A percentile compares a stretch with the other conserved stretches of the same genome.
phyloP scores from a whole-genome alignment of 139 green algal species.

The Klebsormidium nitens region DNA sequence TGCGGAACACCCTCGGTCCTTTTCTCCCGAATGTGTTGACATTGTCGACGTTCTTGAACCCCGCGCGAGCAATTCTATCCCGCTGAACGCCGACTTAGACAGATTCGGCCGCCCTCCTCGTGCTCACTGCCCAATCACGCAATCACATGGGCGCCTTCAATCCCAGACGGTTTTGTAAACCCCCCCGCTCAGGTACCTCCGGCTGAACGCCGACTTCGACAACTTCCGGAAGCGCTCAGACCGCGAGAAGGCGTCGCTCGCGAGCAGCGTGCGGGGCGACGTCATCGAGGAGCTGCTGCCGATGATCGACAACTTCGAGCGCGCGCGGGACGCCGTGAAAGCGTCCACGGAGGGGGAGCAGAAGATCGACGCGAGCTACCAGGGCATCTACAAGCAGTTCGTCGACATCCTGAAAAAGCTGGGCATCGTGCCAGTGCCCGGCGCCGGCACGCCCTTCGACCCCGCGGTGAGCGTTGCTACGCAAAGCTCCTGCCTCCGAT shows the following conservation, averaged over 20 bases:
- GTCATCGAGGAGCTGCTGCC: slow-evolving; percentile 76
- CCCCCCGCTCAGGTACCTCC: slow-evolving; percentile 77
- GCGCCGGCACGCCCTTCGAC: slow-evolving; percentile 83
- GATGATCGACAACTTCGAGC: slow-evolving; percentile 95
- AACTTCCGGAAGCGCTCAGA: slow-evolving; percentile 90
- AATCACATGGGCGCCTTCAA: no score
- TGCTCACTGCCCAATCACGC: no score
- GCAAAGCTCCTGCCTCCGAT: no score
- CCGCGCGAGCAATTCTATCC: no score
- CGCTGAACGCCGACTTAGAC: no score
- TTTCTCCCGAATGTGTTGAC: no score
- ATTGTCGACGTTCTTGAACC: no score
- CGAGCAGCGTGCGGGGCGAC: slow-evolving; percentile 55
- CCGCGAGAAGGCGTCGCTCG: slow-evolving; percentile 69
- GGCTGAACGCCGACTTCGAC: slow-evolving; percentile 96
- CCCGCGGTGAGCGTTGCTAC: slow-evolving; percentile 61
- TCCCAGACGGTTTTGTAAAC: no score
- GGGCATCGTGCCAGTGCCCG: slow-evolving; percentile 76
- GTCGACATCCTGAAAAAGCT: slow-evolving; percentile 79
- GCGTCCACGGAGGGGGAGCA: slow-evolving; percentile 81
- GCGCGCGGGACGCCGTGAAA: slow-evolving; percentile 72
- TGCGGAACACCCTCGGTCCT: no score
- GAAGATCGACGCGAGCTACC: slow-evolving; percentile 87
- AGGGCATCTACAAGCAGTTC: slow-evolving; percentile 93
- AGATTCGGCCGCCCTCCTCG: no score